Evolutionary conservation across 2,329 filamentous ascomycete genomes (phyloP), one percentile per base, ranked within the genome.

Genomic region (Teratosphaeria pseudoeucalypti): DNA sequence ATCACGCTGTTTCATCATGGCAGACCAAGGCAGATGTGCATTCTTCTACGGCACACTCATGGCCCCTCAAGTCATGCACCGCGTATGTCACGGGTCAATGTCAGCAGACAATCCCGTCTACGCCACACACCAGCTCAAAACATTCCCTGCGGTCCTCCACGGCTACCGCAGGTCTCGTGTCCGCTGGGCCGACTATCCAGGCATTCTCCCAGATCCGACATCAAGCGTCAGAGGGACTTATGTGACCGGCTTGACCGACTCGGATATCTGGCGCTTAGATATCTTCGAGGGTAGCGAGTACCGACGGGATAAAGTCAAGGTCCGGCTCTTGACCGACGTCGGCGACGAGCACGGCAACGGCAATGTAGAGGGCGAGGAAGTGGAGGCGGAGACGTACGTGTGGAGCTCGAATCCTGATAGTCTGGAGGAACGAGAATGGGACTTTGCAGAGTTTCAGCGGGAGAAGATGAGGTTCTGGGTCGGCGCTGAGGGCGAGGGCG

Each of bases 51-150:
- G 80, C 64, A 85, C 83, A 29, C 74, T 86, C 70, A 96, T 96
- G 91, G 88, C 87, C n/a, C 85, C 88, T 0, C 84, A 88, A 69
- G 86, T 97, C 68, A 90, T 97, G 66, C 87, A 88, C 76, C 87
- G 88, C 37, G 91, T 96, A 52, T 89, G 89, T 73, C 89, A 92
- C 75, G 83, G 85, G 65, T 75, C 76, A 9, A 72, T 76, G 16
- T 80, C 63, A 69, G 53, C 53, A 55, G 81, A 72, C 68, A 79
- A 72, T 72, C 79, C 76, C 63, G 79, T 81, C 70, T 76, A 75
- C 60, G 59, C 62, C 54, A 60, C 63, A 49, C 66, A 71, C 61
- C 74, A 82, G 54, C 77, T 92, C 39, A 83, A 83, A 63, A 82
- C 90, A 71, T 80, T 79, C 0, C 89, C 90, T 0, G 92, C 92